These are phyloP conservation scores for Kwoniella bestiolae DNA, from an alignment of 768 basidiomycete species.

Conservation along the genomic window DNA sequence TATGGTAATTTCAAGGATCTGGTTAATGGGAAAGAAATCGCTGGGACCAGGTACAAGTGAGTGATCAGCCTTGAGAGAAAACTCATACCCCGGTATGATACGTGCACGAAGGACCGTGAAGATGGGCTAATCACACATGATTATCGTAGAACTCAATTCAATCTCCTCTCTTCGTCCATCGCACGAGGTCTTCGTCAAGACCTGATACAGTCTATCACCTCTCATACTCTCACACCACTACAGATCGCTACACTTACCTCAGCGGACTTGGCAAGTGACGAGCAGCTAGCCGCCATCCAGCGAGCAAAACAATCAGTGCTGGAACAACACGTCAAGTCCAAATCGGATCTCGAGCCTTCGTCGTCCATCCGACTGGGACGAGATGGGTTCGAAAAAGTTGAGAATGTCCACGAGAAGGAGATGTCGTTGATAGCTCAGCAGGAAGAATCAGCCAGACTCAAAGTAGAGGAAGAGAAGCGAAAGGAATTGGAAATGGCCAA, in stretches of 20 bases:
- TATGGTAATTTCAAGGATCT: slow-evolving; percentile 48
- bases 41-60: slow-evolving; percentile 53
- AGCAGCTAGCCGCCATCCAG: slow-evolving; percentile 42
- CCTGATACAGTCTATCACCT: slow-evolving; percentile 34
- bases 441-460: slow-evolving; percentile 20
- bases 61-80: slow-evolving; percentile 8
- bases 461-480: slow-evolving; percentile 19
- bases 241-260: slow-evolving; percentile 47
- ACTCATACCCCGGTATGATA: too few relatives aligned
- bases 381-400: slow-evolving; percentile 49
- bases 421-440: slow-evolving; percentile 24
- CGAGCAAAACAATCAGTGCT: slow-evolving; percentile 35
- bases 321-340: slow-evolving; percentile 39
- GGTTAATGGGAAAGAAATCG: slow-evolving; percentile 42
- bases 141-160: slow-evolving; percentile 46
- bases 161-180: slow-evolving; percentile 44
- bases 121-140: not conserved
- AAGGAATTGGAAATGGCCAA: not conserved
- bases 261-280: slow-evolving; percentile 48
- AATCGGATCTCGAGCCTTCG: slow-evolving; percentile 18
- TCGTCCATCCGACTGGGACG: slow-evolving; percentile 40
- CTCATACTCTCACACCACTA: slow-evolving; percentile 24
- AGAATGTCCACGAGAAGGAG: slow-evolving; percentile 34
- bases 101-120: not conserved
- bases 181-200: slow-evolving; percentile 42